Evolutionary conservation across 768 basidiomycete genomes (phyloP).

Genomic region (Podaxis sp.): DNA sequence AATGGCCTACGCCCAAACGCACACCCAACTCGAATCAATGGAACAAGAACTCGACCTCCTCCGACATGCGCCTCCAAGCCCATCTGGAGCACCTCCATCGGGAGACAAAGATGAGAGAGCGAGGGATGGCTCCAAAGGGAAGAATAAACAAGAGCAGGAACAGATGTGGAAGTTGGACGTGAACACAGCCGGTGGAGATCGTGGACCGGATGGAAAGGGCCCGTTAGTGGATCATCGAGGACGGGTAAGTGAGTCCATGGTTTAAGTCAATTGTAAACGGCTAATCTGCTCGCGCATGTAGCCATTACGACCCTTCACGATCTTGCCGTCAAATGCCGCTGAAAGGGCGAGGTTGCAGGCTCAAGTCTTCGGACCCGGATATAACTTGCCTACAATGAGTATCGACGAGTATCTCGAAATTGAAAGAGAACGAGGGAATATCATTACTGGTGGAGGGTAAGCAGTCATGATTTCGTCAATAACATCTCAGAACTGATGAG

Average conservation of each 20-base stretch:
- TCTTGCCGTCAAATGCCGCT: slow-evolving; percentile 69
- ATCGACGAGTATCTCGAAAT: slow-evolving; percentile 93
- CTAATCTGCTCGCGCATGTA: slow-evolving; percentile 28
- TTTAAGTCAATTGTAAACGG: background rate
- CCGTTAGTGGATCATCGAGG: slow-evolving; percentile 74
- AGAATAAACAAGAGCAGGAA: slow-evolving; percentile 28
- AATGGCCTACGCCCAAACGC: slow-evolving; percentile 68
- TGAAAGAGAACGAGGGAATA: slow-evolving; percentile 80
- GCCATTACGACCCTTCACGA: slow-evolving; percentile 91
- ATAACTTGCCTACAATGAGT: slow-evolving; percentile 92
- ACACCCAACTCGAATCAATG: slow-evolving; percentile 64
- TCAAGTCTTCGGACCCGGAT: slow-evolving; percentile 81
- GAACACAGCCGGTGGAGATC: slow-evolving; percentile 29
- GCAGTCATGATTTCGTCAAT: slow-evolving; percentile 23
- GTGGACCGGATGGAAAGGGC: slow-evolving; percentile 51
- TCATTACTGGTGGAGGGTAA: slow-evolving; percentile 87
- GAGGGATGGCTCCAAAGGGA: slow-evolving; percentile 26
- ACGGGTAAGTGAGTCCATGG: slow-evolving; percentile 48
- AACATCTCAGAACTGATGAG: background rate
- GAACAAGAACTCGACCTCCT: slow-evolving; percentile 75
- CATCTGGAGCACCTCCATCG: slow-evolving; percentile 26
- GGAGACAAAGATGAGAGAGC: slow-evolving; percentile 40
- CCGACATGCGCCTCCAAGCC: slow-evolving; percentile 47
- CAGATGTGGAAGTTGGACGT: slow-evolving; percentile 74
- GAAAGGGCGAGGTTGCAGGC: slow-evolving; percentile 73